These are phyloP conservation scores for Chiua virens DNA, from an alignment of 768 basidiomycete species.

Conservation along the genomic window DNA sequence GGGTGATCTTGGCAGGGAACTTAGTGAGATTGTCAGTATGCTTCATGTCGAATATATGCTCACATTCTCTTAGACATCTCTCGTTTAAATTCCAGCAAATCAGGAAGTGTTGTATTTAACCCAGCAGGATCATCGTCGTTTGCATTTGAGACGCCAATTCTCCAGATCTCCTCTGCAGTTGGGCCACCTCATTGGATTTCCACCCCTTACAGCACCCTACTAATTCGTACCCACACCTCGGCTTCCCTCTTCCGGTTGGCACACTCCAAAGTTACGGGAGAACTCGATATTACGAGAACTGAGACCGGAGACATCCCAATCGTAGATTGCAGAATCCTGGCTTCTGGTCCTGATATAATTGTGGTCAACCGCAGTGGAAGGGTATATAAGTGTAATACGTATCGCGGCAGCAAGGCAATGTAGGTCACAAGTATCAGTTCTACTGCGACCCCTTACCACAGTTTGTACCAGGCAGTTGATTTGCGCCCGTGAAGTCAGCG, in stretches of 20 bases:
- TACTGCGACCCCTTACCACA: background rate
- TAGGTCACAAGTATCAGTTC: conserved; percentile 28
- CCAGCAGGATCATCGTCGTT: conserved; percentile 42
- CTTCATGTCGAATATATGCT: background rate
- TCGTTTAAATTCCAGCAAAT: conserved; percentile 27
- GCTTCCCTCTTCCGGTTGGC: conserved; percentile 40
- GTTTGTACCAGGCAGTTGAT: conserved; percentile 21
- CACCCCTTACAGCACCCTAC: conserved; percentile 17
- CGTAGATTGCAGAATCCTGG: conserved; percentile 48
- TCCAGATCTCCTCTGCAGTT: conserved; percentile 51
- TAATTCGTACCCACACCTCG: conserved; percentile 48
- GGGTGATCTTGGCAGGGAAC: conserved; percentile 55
- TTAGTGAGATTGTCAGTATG: conserved; percentile 49
- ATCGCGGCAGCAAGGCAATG: conserved; percentile 40
- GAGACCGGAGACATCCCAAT: conserved; percentile 42
- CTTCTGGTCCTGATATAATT: conserved; percentile 34
- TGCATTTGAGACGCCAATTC: conserved; percentile 66
- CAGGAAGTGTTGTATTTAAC: conserved; percentile 19
- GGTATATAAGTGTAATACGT: conserved; percentile 48
- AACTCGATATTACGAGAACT: conserved; percentile 39
- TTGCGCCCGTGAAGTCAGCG: conserved; percentile 3
- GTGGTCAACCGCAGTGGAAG: conserved; percentile 51
- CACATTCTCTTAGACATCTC: conserved; percentile 47
- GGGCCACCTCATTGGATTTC: conserved; percentile 12
- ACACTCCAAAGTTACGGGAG: conserved; percentile 27